Evolutionary conservation across 805 yeast genomes (phyloP).

Genomic region (Candida hispaniensis): DNA sequence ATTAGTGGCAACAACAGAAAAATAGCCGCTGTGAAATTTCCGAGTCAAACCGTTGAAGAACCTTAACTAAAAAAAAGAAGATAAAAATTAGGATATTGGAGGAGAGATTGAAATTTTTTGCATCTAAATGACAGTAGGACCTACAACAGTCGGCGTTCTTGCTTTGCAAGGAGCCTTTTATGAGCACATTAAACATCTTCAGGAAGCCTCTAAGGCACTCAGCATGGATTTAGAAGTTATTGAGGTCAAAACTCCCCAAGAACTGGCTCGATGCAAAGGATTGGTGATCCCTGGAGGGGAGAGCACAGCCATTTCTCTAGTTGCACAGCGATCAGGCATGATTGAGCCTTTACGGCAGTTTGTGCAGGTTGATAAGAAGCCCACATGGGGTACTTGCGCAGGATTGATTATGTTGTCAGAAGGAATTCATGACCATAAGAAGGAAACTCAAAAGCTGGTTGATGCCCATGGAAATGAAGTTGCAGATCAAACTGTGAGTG

Average conservation of each 20-base stretch:
- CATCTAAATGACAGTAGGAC: too few species aligned
- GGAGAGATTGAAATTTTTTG: too few species aligned
- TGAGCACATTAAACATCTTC: conserved; percentile 51
- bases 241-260: conserved; percentile 44
- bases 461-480: conserved; percentile 14
- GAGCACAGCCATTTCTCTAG: conserved; percentile 47
- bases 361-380: conserved; percentile 38
- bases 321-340: conserved; percentile 55
- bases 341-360: conserved; percentile 43
- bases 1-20: too few species aligned
- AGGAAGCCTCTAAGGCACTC: conserved; percentile 27
- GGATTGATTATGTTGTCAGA: conserved; percentile 57
- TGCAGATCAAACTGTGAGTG: conserved; percentile 29
- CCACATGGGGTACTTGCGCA: conserved; percentile 83
- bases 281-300: conserved; percentile 54
- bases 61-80: too few species aligned
- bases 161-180: conserved; percentile 72
- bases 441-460: conserved; percentile 37
- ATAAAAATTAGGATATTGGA: too few species aligned
- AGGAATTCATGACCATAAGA: conserved; percentile 14
- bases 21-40: too few species aligned
- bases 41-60: too few species aligned
- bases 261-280: conserved; percentile 43
- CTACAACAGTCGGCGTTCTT: conserved; percentile 57
- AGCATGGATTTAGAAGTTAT: conserved; percentile 29